These are phyloP conservation scores for Graphilbum ipis-grandicollis DNA, from an alignment of 2,329 filamentous ascomycete genomes.

Conservation along the genomic window DNA sequence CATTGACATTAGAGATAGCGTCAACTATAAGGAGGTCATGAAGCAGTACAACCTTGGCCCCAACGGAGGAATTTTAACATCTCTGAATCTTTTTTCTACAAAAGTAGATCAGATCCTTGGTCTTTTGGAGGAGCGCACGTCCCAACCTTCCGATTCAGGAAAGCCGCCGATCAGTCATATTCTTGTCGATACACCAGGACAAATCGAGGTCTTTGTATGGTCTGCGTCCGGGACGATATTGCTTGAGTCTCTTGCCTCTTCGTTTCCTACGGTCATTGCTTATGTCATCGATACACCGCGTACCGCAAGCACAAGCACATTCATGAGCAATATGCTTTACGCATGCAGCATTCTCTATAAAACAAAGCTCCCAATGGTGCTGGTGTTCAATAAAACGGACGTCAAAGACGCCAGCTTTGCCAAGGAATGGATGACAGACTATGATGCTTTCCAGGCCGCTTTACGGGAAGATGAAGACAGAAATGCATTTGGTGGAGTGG, in stretches of 20 bases:
- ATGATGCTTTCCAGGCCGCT: slow-evolving; percentile 84
- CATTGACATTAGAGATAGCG: slow-evolving; percentile 95
- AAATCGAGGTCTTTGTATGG: slow-evolving; percentile 99
- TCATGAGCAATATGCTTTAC: slow-evolving; percentile 99
- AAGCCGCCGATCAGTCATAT: slow-evolving; percentile 61
- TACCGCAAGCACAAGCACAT: slow-evolving; percentile 82
- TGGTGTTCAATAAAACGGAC: slow-evolving; percentile 98
- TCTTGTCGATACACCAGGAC: slow-evolving; percentile 85
- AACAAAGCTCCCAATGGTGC: slow-evolving; percentile 93
- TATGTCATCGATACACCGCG: slow-evolving; percentile 96
- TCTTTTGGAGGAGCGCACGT: slow-evolving; percentile 75
- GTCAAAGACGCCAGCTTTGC: slow-evolving; percentile 82
- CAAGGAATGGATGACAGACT: slow-evolving; percentile 99
- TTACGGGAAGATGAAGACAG: slow-evolving; percentile 63
- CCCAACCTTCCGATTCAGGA: slow-evolving; percentile 42
- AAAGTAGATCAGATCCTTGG: slow-evolving; percentile 92
- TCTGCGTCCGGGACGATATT: slow-evolving; percentile 88
- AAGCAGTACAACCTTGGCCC: slow-evolving; percentile 96
- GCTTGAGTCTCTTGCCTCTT: slow-evolving; percentile 78
- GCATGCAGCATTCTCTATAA: slow-evolving; percentile 98
- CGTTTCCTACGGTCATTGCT: slow-evolving; percentile 90
- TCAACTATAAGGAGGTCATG: slow-evolving; percentile 99
- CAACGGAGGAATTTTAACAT: slow-evolving; percentile 92
- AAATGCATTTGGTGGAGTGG: slow-evolving; percentile 58
- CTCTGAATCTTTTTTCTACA: slow-evolving; percentile 88